Evolutionary conservation across 2,329 filamentous ascomycete genomes (phyloP).

Genomic region (Knoxdaviesia proteae): DNA sequence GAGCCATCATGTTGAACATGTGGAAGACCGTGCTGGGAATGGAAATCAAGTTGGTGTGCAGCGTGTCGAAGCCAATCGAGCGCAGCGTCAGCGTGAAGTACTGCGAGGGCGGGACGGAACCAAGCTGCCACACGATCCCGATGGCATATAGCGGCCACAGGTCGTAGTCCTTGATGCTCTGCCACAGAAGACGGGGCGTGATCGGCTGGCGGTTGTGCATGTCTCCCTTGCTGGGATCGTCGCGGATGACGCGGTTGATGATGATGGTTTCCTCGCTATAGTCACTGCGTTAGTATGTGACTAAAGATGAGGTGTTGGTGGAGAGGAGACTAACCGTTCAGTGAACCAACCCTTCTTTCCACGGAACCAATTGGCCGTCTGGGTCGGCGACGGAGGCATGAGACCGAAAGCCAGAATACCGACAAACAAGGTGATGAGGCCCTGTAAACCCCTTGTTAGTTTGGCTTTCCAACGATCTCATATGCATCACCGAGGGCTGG

Average conservation of each 20-base stretch:
- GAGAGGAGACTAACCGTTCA: slow-evolving; percentile 15
- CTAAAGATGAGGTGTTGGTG: not conserved
- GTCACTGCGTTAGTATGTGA: not conserved
- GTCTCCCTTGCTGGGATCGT: slow-evolving; percentile 36
- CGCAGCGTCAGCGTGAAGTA: slow-evolving; percentile 33
- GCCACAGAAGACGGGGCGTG: slow-evolving; percentile 25
- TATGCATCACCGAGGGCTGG: too few species aligned
- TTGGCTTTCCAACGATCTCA: too few species aligned
- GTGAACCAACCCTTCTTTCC: slow-evolving; percentile 37
- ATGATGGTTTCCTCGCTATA: slow-evolving; percentile 34
- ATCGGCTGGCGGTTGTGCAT: slow-evolving; percentile 41
- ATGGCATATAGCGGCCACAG: slow-evolving; percentile 34
- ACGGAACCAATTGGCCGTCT: slow-evolving; percentile 32
- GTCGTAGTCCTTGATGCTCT: slow-evolving; percentile 32
- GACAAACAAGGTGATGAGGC: slow-evolving; percentile 21
- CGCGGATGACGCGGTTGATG: slow-evolving; percentile 35
- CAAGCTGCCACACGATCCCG: slow-evolving; percentile 25
- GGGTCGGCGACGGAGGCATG: slow-evolving; percentile 29
- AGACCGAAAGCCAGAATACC: slow-evolving; percentile 31
- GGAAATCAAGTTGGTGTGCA: slow-evolving; percentile 33
- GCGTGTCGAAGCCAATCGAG: slow-evolving; percentile 26
- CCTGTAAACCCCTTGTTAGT: slow-evolving; percentile 6
- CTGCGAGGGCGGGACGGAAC: slow-evolving; percentile 19
- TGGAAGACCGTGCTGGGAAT: slow-evolving; percentile 21
- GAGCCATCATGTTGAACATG: slow-evolving; percentile 19